These are phyloP conservation scores for Chytriomyces hyalinus DNA, from an alignment of 192 early-diverging fungal species.

Conservation along the genomic window DNA sequence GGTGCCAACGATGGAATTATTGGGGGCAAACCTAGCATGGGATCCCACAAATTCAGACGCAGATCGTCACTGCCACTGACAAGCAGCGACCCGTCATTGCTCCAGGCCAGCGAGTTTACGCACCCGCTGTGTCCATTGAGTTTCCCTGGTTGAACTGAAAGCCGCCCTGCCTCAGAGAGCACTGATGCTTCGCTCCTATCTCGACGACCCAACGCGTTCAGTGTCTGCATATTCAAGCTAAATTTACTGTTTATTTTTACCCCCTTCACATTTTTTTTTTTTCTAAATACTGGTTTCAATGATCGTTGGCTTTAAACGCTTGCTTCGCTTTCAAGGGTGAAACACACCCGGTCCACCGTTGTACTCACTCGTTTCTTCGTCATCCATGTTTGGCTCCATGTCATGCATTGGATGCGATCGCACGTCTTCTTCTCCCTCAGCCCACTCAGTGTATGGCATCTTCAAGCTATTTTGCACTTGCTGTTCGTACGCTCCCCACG, in stretches of 20 bases:
- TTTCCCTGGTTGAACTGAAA: not conserved
- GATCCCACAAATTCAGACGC: constrained; percentile 29
- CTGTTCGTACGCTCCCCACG: not conserved
- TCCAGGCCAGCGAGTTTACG: constrained; percentile 31
- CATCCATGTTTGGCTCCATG: not conserved
- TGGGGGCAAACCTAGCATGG: not conserved
- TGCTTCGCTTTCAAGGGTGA: not conserved
- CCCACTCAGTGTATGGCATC: not conserved
- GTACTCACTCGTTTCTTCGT: not conserved
- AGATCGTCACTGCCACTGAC: constrained; percentile 28
- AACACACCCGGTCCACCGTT: not conserved
- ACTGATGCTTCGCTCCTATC: no score
- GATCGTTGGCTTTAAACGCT: not conserved
- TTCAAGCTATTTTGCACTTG: not conserved
- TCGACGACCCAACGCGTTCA: not conserved
- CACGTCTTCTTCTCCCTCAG: not conserved
- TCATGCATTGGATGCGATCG: not conserved
- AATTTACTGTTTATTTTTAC: not conserved
- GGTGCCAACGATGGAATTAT: no score
- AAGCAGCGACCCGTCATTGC: constrained; percentile 8
- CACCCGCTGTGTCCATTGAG: constrained; percentile 29
- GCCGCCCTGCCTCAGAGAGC: not conserved
- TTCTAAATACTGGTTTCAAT: not conserved
- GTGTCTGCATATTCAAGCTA: not conserved
- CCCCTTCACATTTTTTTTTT: no score